Conservation (phyloP, 2,329 filamentous ascomycete species). For the Bipolaris victoriae region DNA sequence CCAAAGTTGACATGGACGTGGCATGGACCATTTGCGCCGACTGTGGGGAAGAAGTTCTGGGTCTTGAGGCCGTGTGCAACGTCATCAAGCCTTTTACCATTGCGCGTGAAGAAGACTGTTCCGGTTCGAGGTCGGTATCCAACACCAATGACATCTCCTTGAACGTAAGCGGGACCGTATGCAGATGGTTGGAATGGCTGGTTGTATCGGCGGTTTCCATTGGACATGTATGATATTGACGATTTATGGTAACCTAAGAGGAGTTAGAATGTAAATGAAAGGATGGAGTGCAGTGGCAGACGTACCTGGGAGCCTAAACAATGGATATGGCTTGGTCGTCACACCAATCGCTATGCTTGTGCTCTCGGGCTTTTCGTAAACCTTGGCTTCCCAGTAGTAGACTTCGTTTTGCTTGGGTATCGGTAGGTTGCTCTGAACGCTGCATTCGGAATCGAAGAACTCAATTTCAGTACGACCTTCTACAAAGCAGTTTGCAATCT, state of each 20-base stretch:
- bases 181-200: slow-evolving; percentile 82
- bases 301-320: slow-evolving; percentile 91
- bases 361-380: slow-evolving; percentile 93
- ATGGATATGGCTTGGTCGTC: slow-evolving; percentile 94
- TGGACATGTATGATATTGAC: slow-evolving; percentile 89
- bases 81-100: slow-evolving; percentile 96
- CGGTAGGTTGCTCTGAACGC: slow-evolving; percentile 93
- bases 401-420: slow-evolving; percentile 99
- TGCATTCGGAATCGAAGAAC: slow-evolving; percentile 98
- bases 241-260: slow-evolving; percentile 82
- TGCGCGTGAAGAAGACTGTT: slow-evolving; percentile 96
- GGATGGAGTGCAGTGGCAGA: not conserved
- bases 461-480: slow-evolving; percentile 96
- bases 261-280: slow-evolving; percentile 24
- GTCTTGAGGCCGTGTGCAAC: slow-evolving; percentile 90
- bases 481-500: slow-evolving; percentile 98
- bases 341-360: slow-evolving; percentile 90
- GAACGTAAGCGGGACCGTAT: slow-evolving; percentile 84
- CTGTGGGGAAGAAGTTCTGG: slow-evolving; percentile 95
- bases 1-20: slow-evolving; percentile 96
- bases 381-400: slow-evolving; percentile 99
- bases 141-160: slow-evolving; percentile 94
- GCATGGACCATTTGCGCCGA: slow-evolving; percentile 94
- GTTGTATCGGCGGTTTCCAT: slow-evolving; percentile 85
- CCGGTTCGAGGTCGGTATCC: slow-evolving; percentile 94